Base-by-base conservation (phyloP, 192 early-diverging fungal genomes). In the Coemansia sp. region DNA sequence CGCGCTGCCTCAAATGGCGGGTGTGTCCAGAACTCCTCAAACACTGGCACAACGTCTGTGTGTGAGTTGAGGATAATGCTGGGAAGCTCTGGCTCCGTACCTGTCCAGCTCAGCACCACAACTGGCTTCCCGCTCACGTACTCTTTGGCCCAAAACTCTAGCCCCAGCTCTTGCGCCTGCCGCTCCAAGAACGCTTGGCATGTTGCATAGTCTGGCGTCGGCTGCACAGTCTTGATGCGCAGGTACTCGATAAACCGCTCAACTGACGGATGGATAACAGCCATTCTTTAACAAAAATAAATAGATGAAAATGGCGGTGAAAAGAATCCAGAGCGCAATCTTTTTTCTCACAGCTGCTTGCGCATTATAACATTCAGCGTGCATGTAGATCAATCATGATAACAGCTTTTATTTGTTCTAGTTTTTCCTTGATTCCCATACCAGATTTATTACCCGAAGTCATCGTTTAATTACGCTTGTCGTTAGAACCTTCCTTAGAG, bases 31-130 rank as follows among this genome's bases (percentile, higher is more conserved):
- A 81, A 76, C 43, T 88, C 87, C 18, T 71, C 77, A 57, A 87
- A 90, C 60, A 93, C 91, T n/a, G 93, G 93, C 24, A 95, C 93
- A 0, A 95, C 93, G 70, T 95, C 93, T 9, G 87, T 90, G 79
- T 95, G 93, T 53, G 88, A 88, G 85, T 93, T 94, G 63, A 94
- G 88, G 37, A 93, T 71, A 18, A 95, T 64, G 38, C 85, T 71
- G 51, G 85, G 81, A 55, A 87, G 68, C 2, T 32, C 47, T 7
- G 88, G 86, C 29, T 87, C 69, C 2, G 58, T 71, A 11, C 93
- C 92, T 12, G 62, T 60, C 82, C 87, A 87, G 26, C 86, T 92
- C 65, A 93, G 67, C 26, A 95, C 78, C 35, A 91, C 88, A 4
- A 89, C 79, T 1, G 89, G 90, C 69, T 91, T 89, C 47, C 83